These are phyloP conservation scores for Trypanosoma cruzi DNA, from an alignment of 208 protist species.

Conservation along the genomic window DNA sequence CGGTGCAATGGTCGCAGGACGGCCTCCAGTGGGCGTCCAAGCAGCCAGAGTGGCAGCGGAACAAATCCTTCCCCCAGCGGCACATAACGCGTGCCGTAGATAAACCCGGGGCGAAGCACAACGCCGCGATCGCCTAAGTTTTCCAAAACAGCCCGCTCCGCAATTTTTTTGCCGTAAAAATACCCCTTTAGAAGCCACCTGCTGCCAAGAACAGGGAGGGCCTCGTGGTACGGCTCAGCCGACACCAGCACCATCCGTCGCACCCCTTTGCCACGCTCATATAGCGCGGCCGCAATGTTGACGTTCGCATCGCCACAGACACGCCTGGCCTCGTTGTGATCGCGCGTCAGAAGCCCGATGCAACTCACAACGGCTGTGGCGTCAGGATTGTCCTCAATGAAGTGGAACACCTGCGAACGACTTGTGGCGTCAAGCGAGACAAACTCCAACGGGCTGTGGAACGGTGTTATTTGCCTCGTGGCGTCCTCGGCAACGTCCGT, in stretches of 20 bases:
- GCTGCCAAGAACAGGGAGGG: conserved; percentile 32
- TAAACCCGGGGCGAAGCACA: conserved; percentile 76
- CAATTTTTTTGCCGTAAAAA: conserved; percentile 80
- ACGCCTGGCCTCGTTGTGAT: conserved; percentile 66
- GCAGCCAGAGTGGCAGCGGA: conserved; percentile 62
- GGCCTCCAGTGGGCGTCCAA: conserved; percentile 61
- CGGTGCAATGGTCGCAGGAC: conserved; percentile 45
- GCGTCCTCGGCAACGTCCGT: conserved; percentile 22
- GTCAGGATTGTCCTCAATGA: conserved; percentile 82
- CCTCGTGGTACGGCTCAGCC: conserved; percentile 54
- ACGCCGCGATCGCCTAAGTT: conserved; percentile 52
- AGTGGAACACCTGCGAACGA: conserved; percentile 65
- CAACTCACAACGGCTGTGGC: conserved; percentile 66
- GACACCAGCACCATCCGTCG: conserved; percentile 79
- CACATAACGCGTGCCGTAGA: conserved; percentile 79
- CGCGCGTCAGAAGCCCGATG: conserved; percentile 63
- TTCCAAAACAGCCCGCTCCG: conserved; percentile 67
- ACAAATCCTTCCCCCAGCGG: conserved; percentile 35
- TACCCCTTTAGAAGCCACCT: conserved; percentile 75
- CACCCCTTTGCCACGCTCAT: conserved; percentile 37
- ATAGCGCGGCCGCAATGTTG: conserved; percentile 77
- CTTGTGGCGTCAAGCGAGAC: conserved; percentile 68
- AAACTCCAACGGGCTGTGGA: conserved; percentile 55
- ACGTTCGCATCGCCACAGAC: conserved; percentile 78
- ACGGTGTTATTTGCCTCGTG: conserved; percentile 24